Percentiles rank a stretch among this genome's conserved stretches.
These are phyloP conservation scores for Sporobolomyces roseus DNA, from an alignment of 768 basidiomycete species.

Conservation along the genomic window DNA sequence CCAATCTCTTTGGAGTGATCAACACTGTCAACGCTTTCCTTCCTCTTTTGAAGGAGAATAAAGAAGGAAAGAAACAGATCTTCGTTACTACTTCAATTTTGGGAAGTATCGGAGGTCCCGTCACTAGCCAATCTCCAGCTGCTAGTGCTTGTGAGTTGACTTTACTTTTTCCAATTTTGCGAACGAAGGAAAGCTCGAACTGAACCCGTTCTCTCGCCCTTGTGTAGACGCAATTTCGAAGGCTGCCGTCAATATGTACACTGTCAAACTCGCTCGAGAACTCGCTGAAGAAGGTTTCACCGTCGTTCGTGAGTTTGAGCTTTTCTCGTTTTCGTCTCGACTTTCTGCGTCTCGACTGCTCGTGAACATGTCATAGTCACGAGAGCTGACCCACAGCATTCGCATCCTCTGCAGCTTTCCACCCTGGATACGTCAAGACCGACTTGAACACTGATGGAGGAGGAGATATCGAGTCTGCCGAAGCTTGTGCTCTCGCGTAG, in stretches of 20 bases:
- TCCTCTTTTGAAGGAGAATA: constrained; percentile 47
- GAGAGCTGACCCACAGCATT: not conserved
- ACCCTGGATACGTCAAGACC: constrained; percentile 11
- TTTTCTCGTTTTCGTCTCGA: not conserved
- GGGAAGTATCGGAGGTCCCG: constrained; percentile 14
- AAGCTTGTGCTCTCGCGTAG: constrained; percentile 18
- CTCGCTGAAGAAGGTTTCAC: constrained; percentile 28
- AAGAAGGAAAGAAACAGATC: constrained; percentile 34
- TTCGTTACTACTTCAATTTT: constrained; percentile 12
- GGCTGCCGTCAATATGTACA: constrained; percentile 35
- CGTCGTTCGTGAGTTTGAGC: constrained; percentile 12
- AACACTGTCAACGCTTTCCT: constrained; percentile 52
- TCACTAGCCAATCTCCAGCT: not conserved
- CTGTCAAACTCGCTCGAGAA: constrained; percentile 25
- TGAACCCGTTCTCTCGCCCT: not conserved
- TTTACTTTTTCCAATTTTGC: too few species aligned
- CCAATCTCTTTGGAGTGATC: constrained; percentile 51
- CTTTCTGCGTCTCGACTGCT: not conserved
- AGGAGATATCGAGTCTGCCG: constrained; percentile 17
- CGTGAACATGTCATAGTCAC: not conserved
- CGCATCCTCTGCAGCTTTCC: not conserved
- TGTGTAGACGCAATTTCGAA: constrained; percentile 35
- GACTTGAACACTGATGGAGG: constrained; percentile 23
- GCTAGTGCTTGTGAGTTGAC: not conserved
- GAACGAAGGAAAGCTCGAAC: too few species aligned